These are phyloP conservation scores for Chlamydomonas applanata DNA, from an alignment of 139 green algal species.

Conservation along the genomic window DNA sequence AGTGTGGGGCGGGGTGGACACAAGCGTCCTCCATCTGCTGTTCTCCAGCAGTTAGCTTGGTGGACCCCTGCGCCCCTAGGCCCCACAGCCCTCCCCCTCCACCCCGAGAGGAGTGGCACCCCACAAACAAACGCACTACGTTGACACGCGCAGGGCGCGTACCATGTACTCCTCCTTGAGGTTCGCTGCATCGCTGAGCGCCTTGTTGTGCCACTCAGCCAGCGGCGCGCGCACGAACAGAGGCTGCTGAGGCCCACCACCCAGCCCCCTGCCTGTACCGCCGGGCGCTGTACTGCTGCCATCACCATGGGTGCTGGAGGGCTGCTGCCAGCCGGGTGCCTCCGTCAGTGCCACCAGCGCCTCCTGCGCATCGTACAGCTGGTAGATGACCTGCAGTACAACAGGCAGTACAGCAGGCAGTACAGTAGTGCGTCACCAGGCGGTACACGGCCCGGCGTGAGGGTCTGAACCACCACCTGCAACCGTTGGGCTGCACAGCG, in stretches of 20 bases:
- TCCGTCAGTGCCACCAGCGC: slow-evolving; percentile 1
- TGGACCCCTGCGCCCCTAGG: no score
- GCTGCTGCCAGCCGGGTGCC: background rate
- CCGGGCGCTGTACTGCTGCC: background rate
- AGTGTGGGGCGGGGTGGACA: no score
- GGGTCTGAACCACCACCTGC: no score
- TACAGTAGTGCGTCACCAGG: no score
- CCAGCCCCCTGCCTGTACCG: background rate
- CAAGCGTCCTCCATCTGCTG: no score
- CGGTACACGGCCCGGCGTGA: no score
- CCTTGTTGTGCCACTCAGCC: slow-evolving; percentile 18
- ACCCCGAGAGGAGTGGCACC: no score
- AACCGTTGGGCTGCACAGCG: no score
- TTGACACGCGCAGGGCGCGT: background rate
- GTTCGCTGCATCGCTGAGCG: slow-evolving; percentile 20
- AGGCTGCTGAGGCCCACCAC: background rate
- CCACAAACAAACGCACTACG: no score
- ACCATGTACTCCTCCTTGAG: slow-evolving; percentile 61
- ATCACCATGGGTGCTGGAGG: background rate
- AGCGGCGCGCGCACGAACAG: background rate
- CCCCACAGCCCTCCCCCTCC: no score
- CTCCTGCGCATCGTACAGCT: slow-evolving; percentile 52
- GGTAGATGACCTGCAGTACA: slow-evolving; percentile 45
- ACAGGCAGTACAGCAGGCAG: background rate
- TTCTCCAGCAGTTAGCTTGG: no score